These are phyloP conservation scores for Metrosideros polymorpha DNA, from an alignment of 441 rosid species.

Conservation along the genomic window DNA sequence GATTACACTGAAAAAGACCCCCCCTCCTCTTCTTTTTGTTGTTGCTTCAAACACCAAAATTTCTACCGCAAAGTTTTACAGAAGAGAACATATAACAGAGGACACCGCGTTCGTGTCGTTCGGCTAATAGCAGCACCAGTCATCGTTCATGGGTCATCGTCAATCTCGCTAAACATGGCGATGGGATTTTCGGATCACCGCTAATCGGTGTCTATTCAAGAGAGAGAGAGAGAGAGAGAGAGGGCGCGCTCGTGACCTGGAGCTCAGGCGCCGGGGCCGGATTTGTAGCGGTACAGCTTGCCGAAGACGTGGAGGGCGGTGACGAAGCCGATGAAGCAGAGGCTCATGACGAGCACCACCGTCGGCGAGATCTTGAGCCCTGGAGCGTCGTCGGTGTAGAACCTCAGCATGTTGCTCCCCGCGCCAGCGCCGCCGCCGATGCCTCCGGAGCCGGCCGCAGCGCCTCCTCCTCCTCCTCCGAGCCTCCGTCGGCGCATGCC, in stretches of 20 bases:
- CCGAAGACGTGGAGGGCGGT: slow-evolving; percentile 85
- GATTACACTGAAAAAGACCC: not conserved
- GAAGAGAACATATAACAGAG: not conserved
- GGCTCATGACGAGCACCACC: slow-evolving; percentile 82
- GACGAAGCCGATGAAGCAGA: slow-evolving; percentile 89
- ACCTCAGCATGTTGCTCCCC: slow-evolving; percentile 62
- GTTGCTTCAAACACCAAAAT: not conserved
- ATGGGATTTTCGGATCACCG: not conserved
- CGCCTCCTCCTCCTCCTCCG: slow-evolving; percentile 18
- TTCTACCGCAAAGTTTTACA: not conserved
- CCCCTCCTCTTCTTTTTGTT: not conserved
- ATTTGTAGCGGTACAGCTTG: slow-evolving; percentile 62
- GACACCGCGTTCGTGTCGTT: not conserved
- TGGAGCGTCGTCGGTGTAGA: slow-evolving; percentile 87
- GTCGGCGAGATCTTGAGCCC: slow-evolving; percentile 89
- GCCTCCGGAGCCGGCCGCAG: slow-evolving; percentile 5
- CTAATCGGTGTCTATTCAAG: not conserved
- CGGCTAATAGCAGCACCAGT: not conserved
- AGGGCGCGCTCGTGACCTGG: not conserved
- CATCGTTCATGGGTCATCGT: not conserved
- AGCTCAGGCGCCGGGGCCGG: slow-evolving; percentile 27
- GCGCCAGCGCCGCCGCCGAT: slow-evolving; percentile 10
- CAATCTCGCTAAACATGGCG: not conserved
- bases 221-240: too few relatives aligned
- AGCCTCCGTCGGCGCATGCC: slow-evolving; percentile 71